A percentile compares a stretch with the other conserved stretches of the same genome.
Conservation (phyloP, 2,329 filamentous ascomycete species). For the Elsinoe fawcettii region DNA sequence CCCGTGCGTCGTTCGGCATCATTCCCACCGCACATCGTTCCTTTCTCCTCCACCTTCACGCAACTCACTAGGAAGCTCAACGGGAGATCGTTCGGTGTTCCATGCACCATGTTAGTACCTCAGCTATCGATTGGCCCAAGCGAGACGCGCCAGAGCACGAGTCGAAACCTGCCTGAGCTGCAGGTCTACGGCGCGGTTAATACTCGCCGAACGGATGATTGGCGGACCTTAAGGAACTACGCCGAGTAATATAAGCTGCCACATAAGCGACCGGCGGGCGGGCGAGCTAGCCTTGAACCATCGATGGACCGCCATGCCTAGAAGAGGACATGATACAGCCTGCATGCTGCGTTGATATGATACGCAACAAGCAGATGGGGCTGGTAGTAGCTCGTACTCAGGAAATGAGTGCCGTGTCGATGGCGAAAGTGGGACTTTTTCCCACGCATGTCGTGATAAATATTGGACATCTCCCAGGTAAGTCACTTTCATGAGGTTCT, state of each 20-base stretch:
- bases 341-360: conserved; percentile 3
- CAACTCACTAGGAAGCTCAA: not conserved
- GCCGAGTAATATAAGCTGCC: conserved; percentile 10
- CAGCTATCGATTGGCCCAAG: not conserved
- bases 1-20: conserved; percentile 6
- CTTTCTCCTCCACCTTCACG: not conserved
- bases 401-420: conserved; percentile 11
- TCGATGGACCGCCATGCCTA: not conserved
- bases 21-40: conserved; percentile 2
- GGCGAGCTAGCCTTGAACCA: not conserved
- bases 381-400: not conserved
- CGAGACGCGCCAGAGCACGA: not conserved
- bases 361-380: not conserved
- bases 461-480: conserved; percentile 1
- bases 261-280: not conserved
- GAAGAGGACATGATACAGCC: conserved; percentile 2
- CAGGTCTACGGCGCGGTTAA: conserved; percentile 5
- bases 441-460: not conserved
- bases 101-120: not conserved
- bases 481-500: conserved; percentile 1
- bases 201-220: conserved; percentile 10
- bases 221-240: conserved; percentile 8
- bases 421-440: conserved; percentile 6
- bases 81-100: conserved; percentile 6
- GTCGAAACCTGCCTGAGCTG: conserved; percentile 2